Percentiles rank a stretch among this genome's conserved stretches.
Conservation (phyloP, 495 filamentous ascomycete genomes). For the Bryoglossum gracile region DNA sequence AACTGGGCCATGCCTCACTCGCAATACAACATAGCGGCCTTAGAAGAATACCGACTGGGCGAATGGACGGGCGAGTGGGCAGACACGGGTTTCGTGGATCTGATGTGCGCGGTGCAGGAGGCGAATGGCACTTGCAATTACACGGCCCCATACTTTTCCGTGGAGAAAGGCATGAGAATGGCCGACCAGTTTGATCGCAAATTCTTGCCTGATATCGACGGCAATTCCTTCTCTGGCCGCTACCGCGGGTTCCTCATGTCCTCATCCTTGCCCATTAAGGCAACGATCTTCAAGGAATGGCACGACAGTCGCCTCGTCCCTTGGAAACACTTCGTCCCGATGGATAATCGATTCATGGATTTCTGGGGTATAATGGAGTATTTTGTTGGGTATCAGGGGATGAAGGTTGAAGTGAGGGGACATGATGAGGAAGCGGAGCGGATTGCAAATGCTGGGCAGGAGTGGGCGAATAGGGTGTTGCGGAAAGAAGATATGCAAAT, state of each 20-base stretch:
- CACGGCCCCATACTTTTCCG: slow-evolving; percentile 39
- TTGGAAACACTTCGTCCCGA: slow-evolving; percentile 75
- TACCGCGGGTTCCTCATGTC: slow-evolving; percentile 61
- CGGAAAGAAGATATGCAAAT: slow-evolving; percentile 66
- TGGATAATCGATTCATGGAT: slow-evolving; percentile 76
- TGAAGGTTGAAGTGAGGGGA: slow-evolving; percentile 27
- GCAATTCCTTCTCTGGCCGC: slow-evolving; percentile 64
- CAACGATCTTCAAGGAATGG: slow-evolving; percentile 70
- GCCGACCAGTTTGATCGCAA: slow-evolving; percentile 22
- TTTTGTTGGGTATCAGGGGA: slow-evolving; percentile 53
- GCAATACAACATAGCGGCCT: slow-evolving; percentile 27
- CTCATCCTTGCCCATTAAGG: slow-evolving; percentile 60
- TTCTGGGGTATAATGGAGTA: slow-evolving; percentile 73
- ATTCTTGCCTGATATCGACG: slow-evolving; percentile 61
- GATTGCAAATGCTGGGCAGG: slow-evolving; percentile 55
- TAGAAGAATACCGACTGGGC: slow-evolving; percentile 20
- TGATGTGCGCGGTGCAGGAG: slow-evolving; percentile 31
- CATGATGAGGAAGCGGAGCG: slow-evolving; percentile 54
- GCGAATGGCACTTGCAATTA: slow-evolving; percentile 41
- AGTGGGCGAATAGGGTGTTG: slow-evolving; percentile 63
- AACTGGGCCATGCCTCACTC: slow-evolving; percentile 36
- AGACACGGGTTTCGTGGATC: slow-evolving; percentile 40
- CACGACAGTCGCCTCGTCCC: slow-evolving; percentile 61
- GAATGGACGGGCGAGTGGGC: slow-evolving; percentile 37
- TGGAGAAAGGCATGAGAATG: slow-evolving; percentile 33